Percentiles rank a stretch among this genome's conserved stretches.
These are phyloP conservation scores for Hura crepitans DNA, from an alignment of 441 rosid genomes.

Conservation along the genomic window DNA sequence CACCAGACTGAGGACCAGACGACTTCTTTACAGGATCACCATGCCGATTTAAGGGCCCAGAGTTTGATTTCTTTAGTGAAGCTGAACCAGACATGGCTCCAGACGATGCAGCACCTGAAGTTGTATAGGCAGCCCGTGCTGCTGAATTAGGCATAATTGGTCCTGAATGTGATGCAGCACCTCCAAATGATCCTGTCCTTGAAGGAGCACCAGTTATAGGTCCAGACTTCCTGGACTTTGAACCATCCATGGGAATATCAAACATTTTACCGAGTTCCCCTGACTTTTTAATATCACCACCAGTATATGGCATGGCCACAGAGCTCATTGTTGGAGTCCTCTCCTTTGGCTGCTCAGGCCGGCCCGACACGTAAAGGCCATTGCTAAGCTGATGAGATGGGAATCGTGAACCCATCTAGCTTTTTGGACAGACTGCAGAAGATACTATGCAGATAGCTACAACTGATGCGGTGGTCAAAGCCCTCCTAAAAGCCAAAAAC, in stretches of 20 bases:
- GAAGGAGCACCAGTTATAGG: conserved; percentile 79
- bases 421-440: conserved; percentile 26
- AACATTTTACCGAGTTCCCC: conserved; percentile 98
- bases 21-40: conserved; percentile 87
- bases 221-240: conserved; percentile 95
- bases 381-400: conserved; percentile 95
- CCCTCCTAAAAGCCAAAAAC: conserved; percentile 26
- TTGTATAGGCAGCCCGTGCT: conserved; percentile 55
- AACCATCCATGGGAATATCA: conserved; percentile 66
- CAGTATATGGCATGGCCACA: conserved; percentile 91
- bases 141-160: conserved; percentile 70
- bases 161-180: conserved; percentile 78
- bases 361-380: conserved; percentile 95
- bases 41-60: conserved; percentile 89
- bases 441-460: conserved; percentile 18
- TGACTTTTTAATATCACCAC: conserved; percentile 90
- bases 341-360: conserved; percentile 96
- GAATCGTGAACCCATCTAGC: conserved; percentile 83
- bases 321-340: conserved; percentile 94
- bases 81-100: conserved; percentile 62
- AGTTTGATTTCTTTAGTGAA: conserved; percentile 80
- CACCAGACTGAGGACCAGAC: conserved; percentile 95
- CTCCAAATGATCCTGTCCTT: conserved; percentile 92
- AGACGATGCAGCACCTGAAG: conserved; percentile 55
- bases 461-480: conserved; percentile 23